These are phyloP conservation scores for Monosporozyma solicola DNA, from an alignment of 805 yeast species.

Conservation along the genomic window DNA sequence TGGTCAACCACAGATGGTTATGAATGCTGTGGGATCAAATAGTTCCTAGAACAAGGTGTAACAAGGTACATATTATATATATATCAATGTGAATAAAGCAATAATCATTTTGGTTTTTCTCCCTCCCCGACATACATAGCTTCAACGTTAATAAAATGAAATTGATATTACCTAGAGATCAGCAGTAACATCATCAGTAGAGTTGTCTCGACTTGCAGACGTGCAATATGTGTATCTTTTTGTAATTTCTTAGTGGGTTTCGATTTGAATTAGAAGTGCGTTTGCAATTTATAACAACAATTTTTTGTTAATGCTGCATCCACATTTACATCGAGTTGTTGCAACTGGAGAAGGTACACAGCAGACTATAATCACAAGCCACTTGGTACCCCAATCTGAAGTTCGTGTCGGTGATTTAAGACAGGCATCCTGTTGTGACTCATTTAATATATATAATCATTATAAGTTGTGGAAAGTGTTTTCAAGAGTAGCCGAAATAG, in stretches of 20 bases:
- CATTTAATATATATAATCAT: neutral
- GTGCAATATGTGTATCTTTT: neutral
- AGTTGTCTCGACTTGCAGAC: neutral
- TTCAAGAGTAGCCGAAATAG: neutral
- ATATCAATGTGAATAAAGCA: neutral
- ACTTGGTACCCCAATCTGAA: neutral
- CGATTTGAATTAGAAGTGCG: neutral
- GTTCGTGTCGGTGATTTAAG: neutral
- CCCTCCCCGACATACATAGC: neutral
- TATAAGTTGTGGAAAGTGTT: neutral
- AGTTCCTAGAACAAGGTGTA: neutral
- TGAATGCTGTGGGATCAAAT: neutral
- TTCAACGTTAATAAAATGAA: too few relatives aligned
- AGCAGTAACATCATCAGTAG: too few relatives aligned
- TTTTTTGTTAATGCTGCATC: neutral
- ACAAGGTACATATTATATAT: neutral
- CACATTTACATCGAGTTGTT: neutral
- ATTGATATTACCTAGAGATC: too few relatives aligned
- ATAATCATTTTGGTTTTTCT: neutral
- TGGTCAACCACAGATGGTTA: neutral
- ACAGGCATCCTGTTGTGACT: neutral
- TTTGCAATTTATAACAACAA: neutral
- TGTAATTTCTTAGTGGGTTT: neutral
- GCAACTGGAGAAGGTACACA: neutral
- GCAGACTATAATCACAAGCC: neutral